Evolutionary conservation across 2,329 filamentous ascomycete species (phyloP), one percentile per base, ranked within the genome.

Genomic region (Pestalotiopsis sp.): DNA sequence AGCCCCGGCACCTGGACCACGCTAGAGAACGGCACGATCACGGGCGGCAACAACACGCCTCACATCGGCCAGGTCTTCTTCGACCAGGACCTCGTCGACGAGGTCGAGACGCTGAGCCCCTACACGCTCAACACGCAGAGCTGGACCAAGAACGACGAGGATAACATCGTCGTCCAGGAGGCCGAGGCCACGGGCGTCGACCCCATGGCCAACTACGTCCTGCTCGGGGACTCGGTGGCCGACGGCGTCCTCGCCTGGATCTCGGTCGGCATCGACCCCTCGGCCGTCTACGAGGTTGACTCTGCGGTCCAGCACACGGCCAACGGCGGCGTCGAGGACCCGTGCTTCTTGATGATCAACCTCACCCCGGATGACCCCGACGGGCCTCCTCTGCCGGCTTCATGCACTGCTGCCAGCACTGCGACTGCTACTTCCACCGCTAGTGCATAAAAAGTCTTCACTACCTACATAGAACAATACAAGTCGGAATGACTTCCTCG

Each of bases 1-100:
- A 58, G 36, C 23, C 65, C 65, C 14, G 64, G 58, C 13, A 56
- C 61, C 59, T 66, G 68, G 45, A 70, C 72, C 20, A 69, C 80
- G 14, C 78, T 83, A 59, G 70, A 78, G 61, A 87, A 87, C 77
- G 81, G 81, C 72, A 87, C 84, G 67, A 81, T 84, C 66, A 80
- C 86, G 69, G 75, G 77, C 17, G 83, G 81, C 68, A 81, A 84
- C n/a, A 79, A 78, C 52, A 81, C 85, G 63, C 83, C 85, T 1
- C 85, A 89, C 76, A 82, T 88, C 36, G 86, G 86, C n/a, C 86
- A 89, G 74, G 76, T 88, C 68, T 89, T 87, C 80, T 85, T 87
- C 73, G 85, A 88, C 74, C 83, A 87, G 71, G 80, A 82, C 71
- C 82, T 89, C 31, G 80, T 86, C 68, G 69, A 74, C 14, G 70